Evolutionary conservation across 2,329 filamentous ascomycete species (phyloP), one percentile per base, ranked within the genome.

Genomic region (Mycogone perniciosa): DNA sequence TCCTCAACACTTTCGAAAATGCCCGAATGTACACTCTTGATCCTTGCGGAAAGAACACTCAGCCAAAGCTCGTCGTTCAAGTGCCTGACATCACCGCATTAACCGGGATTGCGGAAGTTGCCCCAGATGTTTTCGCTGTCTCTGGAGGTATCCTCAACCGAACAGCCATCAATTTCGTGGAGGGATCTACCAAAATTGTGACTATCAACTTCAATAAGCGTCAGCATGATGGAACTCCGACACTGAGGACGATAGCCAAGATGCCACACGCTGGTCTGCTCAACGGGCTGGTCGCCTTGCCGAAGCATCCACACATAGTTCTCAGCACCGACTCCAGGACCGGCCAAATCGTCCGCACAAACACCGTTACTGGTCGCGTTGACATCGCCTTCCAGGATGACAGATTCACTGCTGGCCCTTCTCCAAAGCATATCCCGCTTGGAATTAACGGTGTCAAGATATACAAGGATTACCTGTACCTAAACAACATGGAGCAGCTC

Each of bases 231-330:
- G 46, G 39, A 9, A 9, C 26, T 7, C 48, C 53, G 9, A 20
- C 29, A 7, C 49, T 52, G 10, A 46, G 35, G 8, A 39, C 37
- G n/a, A 46, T 55, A 2, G 56, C 55, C 1, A 31, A 34, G 1
- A 27, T 59, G 4, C 54, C 57, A 0, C 37, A 57, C 4, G 48
- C 54, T 3, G 13, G 38, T 7, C 49, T 58, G 2, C 47, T 61
- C 5, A 62, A 62, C 37, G 60, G 61, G 48, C 54, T 63, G 54
- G 47, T 52, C 4, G 52, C 51, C 2, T 50, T 63, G 3, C 56
- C 52, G 0, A 30, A 45, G 1, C n/a, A 51, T 27, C 44, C 49
- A 2, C 45, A 56, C 27, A 53, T 55, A 26, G 42, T 63, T 6
- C 50, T 63, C 34, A 56, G 54, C 35, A 59, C 53, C 1, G 60